Base-by-base conservation (phyloP, 2,329 filamentous ascomycete species). In the Lizonia empirigonia region DNA sequence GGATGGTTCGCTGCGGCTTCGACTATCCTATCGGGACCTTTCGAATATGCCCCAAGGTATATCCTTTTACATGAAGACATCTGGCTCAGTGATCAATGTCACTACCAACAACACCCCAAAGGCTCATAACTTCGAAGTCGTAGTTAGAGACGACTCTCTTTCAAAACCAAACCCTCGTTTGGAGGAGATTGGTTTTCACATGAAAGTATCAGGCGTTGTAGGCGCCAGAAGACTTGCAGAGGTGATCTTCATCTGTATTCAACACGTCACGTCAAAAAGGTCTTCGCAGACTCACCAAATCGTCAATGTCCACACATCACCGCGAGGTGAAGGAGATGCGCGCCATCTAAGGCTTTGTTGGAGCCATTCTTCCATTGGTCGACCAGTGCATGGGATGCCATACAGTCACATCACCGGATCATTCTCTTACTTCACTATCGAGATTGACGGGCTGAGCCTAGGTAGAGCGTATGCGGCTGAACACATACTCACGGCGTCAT, bases 351-450 rank as follows among this genome's bases (percentile, higher is more conserved):
- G 70, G 12, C 39, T 74, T 10, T 59, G 42, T 27, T 74, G 69
- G 70, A 42, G 20, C 7, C 44, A 52, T 22, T 13, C 34, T 12
- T 65, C 46, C 23, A 26, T 23, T 13, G 37, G 34, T 16, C 33
- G 15, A 35, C 20, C 9, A 19, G 9, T 39, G 1, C 4, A 34
- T 3, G 57, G 50, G 1, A 30, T 70, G 7, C 70, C 70, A 2
- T 65, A 59, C 39, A 75, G 72, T 27, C n/a, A 49, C 0, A 35
- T 67, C 2, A 76, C 71, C 3, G 73, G 73, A 0, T 59, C 70
- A 1, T 72, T 72, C 37, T 60, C 70, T 1, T 58, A 73, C 34
- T 75, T 75, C 32, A 2, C 26, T 1, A 48, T 76, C 8, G 7
- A 38, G 1, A 32, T 70, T 10, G 52, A 67, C 33, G 69, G 58